These are phyloP conservation scores for Rhipidocladum racemiflorum DNA, from an alignment of 176 grass and related monocot genomes.

Conservation along the genomic window DNA sequence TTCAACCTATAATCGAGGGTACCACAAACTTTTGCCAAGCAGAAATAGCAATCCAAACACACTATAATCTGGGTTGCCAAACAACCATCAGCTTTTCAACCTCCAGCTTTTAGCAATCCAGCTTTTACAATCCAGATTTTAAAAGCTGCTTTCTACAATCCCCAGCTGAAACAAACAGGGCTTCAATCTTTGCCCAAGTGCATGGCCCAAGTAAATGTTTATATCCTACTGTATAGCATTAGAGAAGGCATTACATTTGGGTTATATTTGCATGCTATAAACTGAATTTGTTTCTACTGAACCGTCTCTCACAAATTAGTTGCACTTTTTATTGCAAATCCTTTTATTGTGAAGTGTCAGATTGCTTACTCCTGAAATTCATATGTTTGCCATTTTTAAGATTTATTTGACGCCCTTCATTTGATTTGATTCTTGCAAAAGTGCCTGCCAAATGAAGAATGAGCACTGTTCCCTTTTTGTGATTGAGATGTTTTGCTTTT, in stretches of 20 bases:
- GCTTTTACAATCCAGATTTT: no score
- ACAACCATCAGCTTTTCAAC: no score
- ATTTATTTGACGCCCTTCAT: background rate
- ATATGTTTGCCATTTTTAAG: background rate
- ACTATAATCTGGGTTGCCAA: no score
- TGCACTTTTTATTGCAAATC: background rate
- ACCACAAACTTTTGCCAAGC: no score
- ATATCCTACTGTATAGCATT: background rate
- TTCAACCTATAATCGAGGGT: no score
- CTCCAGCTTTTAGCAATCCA: no score
- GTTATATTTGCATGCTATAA: no score
- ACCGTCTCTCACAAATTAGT: background rate
- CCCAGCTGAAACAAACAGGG: no score
- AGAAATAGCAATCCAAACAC: no score
- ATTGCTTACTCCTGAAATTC: background rate
- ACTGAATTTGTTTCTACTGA: background rate
- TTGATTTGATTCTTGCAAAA: conserved; percentile 2
- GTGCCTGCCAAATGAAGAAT: background rate
- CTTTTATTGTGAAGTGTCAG: background rate
- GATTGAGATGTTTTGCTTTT: background rate
- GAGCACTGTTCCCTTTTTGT: background rate
- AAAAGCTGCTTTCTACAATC: no score
- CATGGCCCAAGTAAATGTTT: background rate
- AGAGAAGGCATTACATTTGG: background rate
- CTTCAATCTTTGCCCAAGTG: background rate